Evolutionary conservation across 257 asterid genomes (phyloP), one percentile per base, ranked within the genome.

Genomic region (Solanum habrochaites): DNA sequence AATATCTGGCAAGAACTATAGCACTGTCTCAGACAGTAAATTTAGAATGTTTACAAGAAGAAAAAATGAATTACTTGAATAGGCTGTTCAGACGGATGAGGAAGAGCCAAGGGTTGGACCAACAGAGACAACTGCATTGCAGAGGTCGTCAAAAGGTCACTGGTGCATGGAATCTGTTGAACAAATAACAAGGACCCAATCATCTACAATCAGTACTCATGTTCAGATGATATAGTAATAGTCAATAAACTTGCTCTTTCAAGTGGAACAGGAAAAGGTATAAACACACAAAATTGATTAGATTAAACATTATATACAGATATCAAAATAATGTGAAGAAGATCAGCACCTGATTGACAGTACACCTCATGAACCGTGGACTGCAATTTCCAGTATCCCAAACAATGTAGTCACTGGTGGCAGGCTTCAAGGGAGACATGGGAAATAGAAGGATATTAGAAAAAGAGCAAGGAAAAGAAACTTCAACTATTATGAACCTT

Each of bases 71-170:
- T 90, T 96, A 97, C 99, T 82, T 97, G 97, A 89, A 96, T 93
- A 42, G 98, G 96, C 90, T 96, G 98, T 93, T 97, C 99, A 64
- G 98, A 94, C 20, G 99, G 97, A 91, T 97, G 98, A 66, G 97
- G 95, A 82, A 96, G 98, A 88, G 99, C 98, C 88, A 97, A 89
- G 85, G 99, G 99, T 93, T 97, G 99, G 89, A 97, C 99, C 94
- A 96, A 89, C 82, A 97, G 90, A 90, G 98, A 95, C 94, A 97
- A 89, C 92, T 95, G 99, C 99, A 96, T 95, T 52, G 97, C 98
- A 67, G 99, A 95, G 85, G 99, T 97, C 32, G 98, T 95, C 90
- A 97, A 90, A 88, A 96, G 95, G 87, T 97, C 99, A 82, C 90
- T 92, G 40, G 99, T 95, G 88, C 98, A 97, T 73, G 99, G 99